Conservation (phyloP, 345 rosid genomes). For the Laguncularia racemosa region DNA sequence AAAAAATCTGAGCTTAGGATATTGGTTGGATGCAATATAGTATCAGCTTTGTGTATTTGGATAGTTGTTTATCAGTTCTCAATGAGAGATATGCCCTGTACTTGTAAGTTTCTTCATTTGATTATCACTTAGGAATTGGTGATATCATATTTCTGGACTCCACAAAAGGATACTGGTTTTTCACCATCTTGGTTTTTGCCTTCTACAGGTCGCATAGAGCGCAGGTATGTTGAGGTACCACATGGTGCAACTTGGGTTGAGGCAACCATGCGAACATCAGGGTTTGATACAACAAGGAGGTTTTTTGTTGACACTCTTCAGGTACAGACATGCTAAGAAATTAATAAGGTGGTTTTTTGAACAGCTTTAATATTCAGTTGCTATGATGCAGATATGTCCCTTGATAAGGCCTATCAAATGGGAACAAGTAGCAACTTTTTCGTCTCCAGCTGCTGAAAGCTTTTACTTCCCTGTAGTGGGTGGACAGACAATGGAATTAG, state of each 20-base stretch:
- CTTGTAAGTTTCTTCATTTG: too few species aligned
- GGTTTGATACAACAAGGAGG: constrained; percentile 79
- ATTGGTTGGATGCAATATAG: too few species aligned
- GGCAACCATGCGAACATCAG: constrained; percentile 79
- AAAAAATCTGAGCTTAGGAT: too few species aligned
- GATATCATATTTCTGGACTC: too few species aligned
- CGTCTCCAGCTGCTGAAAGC: constrained; percentile 78
- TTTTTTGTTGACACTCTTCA: constrained; percentile 85
- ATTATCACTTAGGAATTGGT: too few species aligned
- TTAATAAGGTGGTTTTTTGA: constrained; percentile 3
- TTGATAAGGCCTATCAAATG: constrained; percentile 88
- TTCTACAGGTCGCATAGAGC: constrained; percentile 75
- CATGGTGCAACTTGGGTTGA: constrained; percentile 92
- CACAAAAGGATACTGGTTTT: neutral
- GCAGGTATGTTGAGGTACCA: constrained; percentile 84
- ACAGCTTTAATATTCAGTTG: constrained; percentile 23
- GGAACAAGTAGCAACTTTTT: constrained; percentile 64
- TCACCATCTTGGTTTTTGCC: constrained; percentile 2
- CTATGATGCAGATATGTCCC: constrained; percentile 68
- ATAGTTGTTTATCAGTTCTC: too few species aligned
- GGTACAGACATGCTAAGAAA: constrained; percentile 32
- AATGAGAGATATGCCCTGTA: too few species aligned
- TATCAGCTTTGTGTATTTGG: too few species aligned
- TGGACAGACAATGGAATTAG: constrained; percentile 93
- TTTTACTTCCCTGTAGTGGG: constrained; percentile 72